Conservation (phyloP, 2,329 filamentous ascomycete genomes). For the Albifimbria verrucaria region DNA sequence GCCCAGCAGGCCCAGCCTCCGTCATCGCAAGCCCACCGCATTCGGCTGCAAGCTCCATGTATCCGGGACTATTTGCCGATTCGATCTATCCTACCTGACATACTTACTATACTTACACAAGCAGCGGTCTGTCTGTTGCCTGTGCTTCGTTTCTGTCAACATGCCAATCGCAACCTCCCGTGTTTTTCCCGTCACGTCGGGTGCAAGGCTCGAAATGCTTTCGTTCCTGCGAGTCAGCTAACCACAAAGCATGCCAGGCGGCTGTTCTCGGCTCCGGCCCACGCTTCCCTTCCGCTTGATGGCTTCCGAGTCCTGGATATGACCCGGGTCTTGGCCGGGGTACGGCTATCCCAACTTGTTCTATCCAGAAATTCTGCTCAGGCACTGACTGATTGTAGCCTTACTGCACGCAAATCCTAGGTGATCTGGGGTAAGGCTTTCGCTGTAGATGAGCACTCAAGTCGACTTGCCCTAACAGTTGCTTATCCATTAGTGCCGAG, state of each 20-base stretch:
- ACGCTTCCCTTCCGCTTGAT: constrained; percentile 61
- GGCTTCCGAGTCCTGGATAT: constrained; percentile 92
- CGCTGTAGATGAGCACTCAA: background rate
- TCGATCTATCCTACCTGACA: too few relatives aligned
- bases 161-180: too few relatives aligned
- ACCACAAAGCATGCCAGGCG: constrained; percentile 14
- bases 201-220: too few relatives aligned
- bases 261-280: constrained; percentile 25
- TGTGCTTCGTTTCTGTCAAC: too few relatives aligned
- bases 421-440: constrained; percentile 79
- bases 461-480: background rate
- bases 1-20: too few relatives aligned
- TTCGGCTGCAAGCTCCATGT: too few relatives aligned
- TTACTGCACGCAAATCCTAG: constrained; percentile 95
- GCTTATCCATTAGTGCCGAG: constrained; percentile 63
- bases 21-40: too few relatives aligned
- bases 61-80: too few relatives aligned
- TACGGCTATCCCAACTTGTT: constrained; percentile 54
- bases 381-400: constrained; percentile 54
- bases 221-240: too few relatives aligned
- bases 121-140: too few relatives aligned
- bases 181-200: too few relatives aligned
- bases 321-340: constrained; percentile 92
- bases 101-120: too few relatives aligned
- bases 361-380: background rate